Evolutionary conservation across 164 flowering plant genomes (phyloP), one percentile per base, ranked within the genome.

Genomic region (Vitis riparia): DNA sequence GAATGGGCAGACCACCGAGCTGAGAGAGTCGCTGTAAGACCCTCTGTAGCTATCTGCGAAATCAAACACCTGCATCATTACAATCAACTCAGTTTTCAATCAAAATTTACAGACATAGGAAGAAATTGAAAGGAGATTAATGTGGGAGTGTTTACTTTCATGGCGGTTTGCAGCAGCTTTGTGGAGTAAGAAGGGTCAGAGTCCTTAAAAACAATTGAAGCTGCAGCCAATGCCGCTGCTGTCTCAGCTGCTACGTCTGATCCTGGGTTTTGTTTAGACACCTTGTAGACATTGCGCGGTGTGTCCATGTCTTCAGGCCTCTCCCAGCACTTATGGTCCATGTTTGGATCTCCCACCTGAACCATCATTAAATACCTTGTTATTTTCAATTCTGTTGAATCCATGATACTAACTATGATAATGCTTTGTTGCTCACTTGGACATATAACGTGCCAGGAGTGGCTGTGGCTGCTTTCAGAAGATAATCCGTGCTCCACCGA

Each of bases 231-330:
- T 56, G 98, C 98, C 11, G 98, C 97, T 1, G 97, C 94, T 3
- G 95, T 94, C 80, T 94, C 98, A 12, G 92, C 97, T n/a, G 97
- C 97, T 13, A 94, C 97, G 77, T 94, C 98, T 14, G 98, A 89
- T 8, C 97, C 97, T 13, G 97, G 97, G 77, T 81, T 92, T 57
- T 86, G 89, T 2, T 86, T 47, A 1, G 90, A 63, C 10, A 94
- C 91, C 73, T 86, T 89, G 84, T 91, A 92, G 23, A 88, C 92
- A 62, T 76, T 85, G 4, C 97, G 85, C 19, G 92, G 82, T 1
- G 98, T 94, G 84, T 92, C 98, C 97, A 94, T 94, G 71, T 92
- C 97, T 78, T 94, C 97, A 11, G 98, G 97, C 73, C 98, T 87
- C 79, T 92, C 98, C 97, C 98, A 92, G 75, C 98, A 94, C 37